Evolutionary conservation across 805 yeast species (phyloP).

Genomic region (Candida oleophila): DNA sequence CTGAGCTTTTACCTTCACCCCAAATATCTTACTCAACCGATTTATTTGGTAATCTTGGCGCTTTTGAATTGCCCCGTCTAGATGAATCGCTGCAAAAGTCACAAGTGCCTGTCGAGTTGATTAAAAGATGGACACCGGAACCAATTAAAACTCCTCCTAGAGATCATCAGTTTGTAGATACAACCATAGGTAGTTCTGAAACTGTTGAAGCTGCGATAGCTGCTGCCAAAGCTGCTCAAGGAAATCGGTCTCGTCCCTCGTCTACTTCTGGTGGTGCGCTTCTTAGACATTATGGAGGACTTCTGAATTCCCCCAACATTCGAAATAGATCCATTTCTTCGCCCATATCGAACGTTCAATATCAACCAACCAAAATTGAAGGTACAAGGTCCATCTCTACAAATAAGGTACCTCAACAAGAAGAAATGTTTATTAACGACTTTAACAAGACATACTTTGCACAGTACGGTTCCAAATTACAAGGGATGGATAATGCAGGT

Average conservation of each 20-base stretch:
- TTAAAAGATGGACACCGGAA: not conserved
- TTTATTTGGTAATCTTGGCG: conserved; percentile 21
- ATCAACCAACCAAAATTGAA: not conserved
- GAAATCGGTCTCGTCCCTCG: not conserved
- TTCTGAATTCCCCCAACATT: not conserved
- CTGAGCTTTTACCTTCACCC: conserved; percentile 39
- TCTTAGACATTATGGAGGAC: not conserved
- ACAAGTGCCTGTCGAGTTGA: not conserved
- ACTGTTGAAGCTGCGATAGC: no score
- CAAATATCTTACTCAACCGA: conserved; percentile 33
- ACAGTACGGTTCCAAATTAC: conserved; percentile 10
- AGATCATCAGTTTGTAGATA: not conserved
- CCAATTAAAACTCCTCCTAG: not conserved
- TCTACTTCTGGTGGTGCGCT: not conserved
- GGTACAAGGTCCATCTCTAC: not conserved
- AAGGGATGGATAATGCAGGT: not conserved
- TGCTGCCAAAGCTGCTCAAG: not conserved
- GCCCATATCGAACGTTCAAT: not conserved
- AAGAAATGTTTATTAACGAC: conserved; percentile 13
- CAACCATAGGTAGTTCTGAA: not conserved
- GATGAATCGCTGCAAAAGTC: conserved; percentile 5
- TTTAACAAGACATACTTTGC: conserved; percentile 20
- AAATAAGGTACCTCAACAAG: not conserved
- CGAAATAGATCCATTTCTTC: not conserved
- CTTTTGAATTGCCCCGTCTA: conserved; percentile 2